Percentiles rank a stretch among this genome's conserved stretches.
These are phyloP conservation scores for Fusarium beomiforme DNA, from an alignment of 2,329 filamentous ascomycete species.

Conservation along the genomic window DNA sequence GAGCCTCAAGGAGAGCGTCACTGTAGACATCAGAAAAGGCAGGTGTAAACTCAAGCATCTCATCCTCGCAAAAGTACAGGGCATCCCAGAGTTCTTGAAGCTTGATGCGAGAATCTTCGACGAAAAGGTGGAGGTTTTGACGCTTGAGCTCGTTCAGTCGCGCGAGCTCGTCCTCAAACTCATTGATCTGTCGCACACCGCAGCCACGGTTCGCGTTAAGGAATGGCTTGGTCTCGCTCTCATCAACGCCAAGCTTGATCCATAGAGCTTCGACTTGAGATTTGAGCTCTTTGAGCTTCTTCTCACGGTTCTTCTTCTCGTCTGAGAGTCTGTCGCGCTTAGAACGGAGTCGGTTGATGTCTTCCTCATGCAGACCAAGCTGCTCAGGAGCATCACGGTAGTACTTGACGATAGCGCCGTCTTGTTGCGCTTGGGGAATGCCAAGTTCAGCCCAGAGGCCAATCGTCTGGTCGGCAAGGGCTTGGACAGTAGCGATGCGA, in stretches of 20 bases:
- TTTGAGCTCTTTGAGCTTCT: constrained; percentile 78
- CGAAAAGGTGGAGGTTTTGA: constrained; percentile 94
- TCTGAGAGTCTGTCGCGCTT: constrained; percentile 86
- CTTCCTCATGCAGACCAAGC: constrained; percentile 89
- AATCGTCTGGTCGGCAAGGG: constrained; percentile 84
- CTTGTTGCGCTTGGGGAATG: constrained; percentile 92
- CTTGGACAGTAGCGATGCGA: constrained; percentile 79
- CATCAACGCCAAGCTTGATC: constrained; percentile 86
- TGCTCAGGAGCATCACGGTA: constrained; percentile 94
- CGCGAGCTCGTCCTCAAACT: constrained; percentile 90
- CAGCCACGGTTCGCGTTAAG: constrained; percentile 89
- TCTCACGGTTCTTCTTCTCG: constrained; percentile 88
- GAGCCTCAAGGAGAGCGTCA: constrained; percentile 92
- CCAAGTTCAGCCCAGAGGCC: constrained; percentile 96
- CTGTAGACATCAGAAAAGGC: constrained; percentile 98
- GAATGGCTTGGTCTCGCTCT: constrained; percentile 85
- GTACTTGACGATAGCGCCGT: constrained; percentile 85
- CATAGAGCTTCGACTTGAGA: constrained; percentile 85
- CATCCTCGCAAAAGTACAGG: constrained; percentile 94
- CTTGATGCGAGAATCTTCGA: constrained; percentile 90
- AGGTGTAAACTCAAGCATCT: constrained; percentile 98
- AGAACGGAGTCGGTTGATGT: constrained; percentile 75
- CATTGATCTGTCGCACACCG: constrained; percentile 90
- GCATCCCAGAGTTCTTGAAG: constrained; percentile 96
- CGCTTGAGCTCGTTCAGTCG: constrained; percentile 92